Base-by-base conservation (phyloP, 441 rosid species). In the Brassica hybrid region DNA sequence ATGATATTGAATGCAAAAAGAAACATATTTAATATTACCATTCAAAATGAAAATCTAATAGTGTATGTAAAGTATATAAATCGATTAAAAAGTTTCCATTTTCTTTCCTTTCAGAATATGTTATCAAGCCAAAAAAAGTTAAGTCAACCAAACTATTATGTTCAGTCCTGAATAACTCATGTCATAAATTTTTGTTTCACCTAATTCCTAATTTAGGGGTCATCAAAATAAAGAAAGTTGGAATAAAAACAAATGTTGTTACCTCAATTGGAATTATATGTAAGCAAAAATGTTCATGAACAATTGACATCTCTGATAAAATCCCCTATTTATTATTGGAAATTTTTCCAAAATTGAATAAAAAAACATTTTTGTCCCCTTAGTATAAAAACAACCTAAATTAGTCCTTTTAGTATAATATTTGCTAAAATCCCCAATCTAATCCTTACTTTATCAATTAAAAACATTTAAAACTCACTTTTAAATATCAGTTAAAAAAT, bases 1-100 rank as follows among this genome's bases (percentile, higher is more conserved):
- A 32, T 25, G 18, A n/a, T 30, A 27, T 7, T 62, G 45, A 41
- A 27, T 62, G 17, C 43, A 7, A 30, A 62, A 32, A 23, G 43
- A 62, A 62, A 62, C 43, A 62, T n/a, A 62, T 62, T 34, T 5
- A 14, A 30, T 5, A 63, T 63, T 63, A n/a, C 23, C 67, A 63
- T 14, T 32, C 23, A 63, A 63, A 32, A 32, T 8, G 36, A 32
- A 63, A 11, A 16, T 61, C 1, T 17, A 3, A 30, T 30, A 63
- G 9, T 27, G 65, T n/a, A 23, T 61, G 38, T 34, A 63, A 32
- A 16, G 67, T 32, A 6, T 6, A 25, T 16, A 34, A 23, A 60
- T 60, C 17, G 38, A 25, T 60, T 25, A 5, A 27, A 5, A 14
- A 8, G 67, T 19, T 63, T 63, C 48, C 45, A 63, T 61, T 2